These are phyloP conservation scores for Neofusicoccum cordaticola DNA, from an alignment of 2,329 filamentous ascomycete genomes.

Conservation along the genomic window DNA sequence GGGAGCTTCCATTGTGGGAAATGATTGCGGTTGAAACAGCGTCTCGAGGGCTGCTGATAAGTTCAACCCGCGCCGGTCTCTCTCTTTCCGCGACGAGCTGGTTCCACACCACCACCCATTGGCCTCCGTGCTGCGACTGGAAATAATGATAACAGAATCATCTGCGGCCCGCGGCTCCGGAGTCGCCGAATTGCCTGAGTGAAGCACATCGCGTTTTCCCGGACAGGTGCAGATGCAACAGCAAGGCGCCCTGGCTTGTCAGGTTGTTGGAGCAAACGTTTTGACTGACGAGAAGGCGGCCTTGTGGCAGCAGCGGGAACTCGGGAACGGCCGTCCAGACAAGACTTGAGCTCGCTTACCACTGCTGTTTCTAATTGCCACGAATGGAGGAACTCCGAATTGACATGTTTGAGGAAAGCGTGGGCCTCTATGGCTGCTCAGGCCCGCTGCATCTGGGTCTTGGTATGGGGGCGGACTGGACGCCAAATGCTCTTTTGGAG, in stretches of 20 bases:
- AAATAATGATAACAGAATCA: background rate
- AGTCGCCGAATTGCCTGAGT: background rate
- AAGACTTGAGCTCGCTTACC: background rate
- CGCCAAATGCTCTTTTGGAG: background rate
- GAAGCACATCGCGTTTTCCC: background rate
- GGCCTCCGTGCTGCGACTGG: background rate
- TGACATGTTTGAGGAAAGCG: background rate
- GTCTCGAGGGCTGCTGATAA: background rate
- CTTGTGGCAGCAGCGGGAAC: background rate
- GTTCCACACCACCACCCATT: background rate
- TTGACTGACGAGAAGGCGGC: background rate
- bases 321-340: background rate
- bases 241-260: background rate
- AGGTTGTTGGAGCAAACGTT: background rate
- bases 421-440: background rate
- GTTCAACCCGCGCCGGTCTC: background rate
- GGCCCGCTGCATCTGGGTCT: background rate
- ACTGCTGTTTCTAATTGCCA: background rate
- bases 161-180: background rate
- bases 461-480: background rate
- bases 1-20: conserved; percentile 11
- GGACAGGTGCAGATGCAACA: background rate
- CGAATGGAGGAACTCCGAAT: background rate
- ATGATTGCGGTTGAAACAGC: background rate
- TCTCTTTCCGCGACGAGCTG: background rate